Conservation (phyloP, 345 rosid species). For the Populus nigra region DNA sequence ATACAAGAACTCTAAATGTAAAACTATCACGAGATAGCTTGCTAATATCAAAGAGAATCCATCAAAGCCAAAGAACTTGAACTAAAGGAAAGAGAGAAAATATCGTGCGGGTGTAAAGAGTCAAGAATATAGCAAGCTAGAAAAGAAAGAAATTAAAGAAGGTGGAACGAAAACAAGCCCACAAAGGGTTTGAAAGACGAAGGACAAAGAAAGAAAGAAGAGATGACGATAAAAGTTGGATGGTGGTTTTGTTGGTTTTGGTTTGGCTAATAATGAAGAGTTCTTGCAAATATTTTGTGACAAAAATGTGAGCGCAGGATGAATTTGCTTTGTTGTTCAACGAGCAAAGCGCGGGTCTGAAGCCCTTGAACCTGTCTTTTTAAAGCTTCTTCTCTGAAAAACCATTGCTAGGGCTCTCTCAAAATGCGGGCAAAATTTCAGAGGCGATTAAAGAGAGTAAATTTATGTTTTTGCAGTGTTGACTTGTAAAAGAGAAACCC, state of each 20-base stretch:
- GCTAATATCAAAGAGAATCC: not conserved
- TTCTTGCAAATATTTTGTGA: not conserved
- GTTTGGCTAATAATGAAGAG: not conserved
- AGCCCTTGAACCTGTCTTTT: not conserved
- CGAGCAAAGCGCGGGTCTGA: conserved; percentile 17
- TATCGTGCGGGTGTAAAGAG: not conserved
- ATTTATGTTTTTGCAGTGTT: not conserved
- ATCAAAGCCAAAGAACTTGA: conserved; percentile 2
- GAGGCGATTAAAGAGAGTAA: not conserved
- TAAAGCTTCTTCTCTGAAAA: not conserved
- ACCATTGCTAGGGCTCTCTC: conserved; percentile 8
- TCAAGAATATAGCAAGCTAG: too few relatives aligned
- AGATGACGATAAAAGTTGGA: not conserved
- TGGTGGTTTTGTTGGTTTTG: conserved; percentile 17
- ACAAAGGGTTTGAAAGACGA: not conserved
- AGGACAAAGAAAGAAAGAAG: conserved; percentile 6
- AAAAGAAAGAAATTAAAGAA: conserved; percentile 6
- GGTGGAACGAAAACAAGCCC: conserved; percentile 8
- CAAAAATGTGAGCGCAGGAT: not conserved
- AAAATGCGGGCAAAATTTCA: conserved; percentile 1
- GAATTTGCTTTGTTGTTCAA: conserved; percentile 20
- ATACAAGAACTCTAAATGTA: conserved; percentile 2
- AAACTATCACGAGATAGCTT: not conserved
- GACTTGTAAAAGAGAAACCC: not conserved
- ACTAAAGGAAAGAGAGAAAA: conserved; percentile 1